A percentile compares a stretch with the other conserved stretches of the same genome.
phyloP scores from a whole-genome alignment of 331 rosid genomes.

The Malus hybrid region DNA sequence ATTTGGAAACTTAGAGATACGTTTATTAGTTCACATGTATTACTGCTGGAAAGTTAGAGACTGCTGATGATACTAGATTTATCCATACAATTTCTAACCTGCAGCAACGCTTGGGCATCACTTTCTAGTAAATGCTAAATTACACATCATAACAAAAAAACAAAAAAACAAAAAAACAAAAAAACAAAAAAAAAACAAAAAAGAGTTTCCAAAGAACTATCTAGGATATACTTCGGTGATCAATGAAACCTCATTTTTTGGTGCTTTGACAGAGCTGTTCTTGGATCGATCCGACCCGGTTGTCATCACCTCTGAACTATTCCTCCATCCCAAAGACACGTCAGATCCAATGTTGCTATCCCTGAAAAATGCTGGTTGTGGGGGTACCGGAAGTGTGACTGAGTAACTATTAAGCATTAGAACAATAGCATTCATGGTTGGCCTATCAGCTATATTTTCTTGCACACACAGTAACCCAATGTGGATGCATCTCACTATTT shows the following conservation, averaged over 20 bases:
- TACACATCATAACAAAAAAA: too few species aligned
- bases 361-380: conserved; percentile 21
- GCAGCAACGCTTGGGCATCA: too few species aligned
- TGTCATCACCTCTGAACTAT: background rate
- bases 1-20: too few species aligned
- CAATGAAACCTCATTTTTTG: conserved; percentile 23
- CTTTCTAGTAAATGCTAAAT: too few species aligned
- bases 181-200: too few species aligned
- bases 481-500: conserved; percentile 38
- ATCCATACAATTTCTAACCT: too few species aligned
- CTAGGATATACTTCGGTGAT: conserved; percentile 24
- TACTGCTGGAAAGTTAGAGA: too few species aligned
- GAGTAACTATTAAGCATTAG: conserved; percentile 38
- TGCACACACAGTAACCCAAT: conserved; percentile 51
- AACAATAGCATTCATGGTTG: conserved; percentile 27
- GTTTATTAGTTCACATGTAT: too few species aligned
- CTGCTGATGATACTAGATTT: too few species aligned
- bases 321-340: background rate
- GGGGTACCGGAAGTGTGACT: conserved; percentile 16
- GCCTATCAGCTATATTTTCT: conserved; percentile 33
- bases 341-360: background rate
- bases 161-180: too few species aligned
- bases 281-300: background rate
- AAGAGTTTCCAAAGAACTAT: too few species aligned
- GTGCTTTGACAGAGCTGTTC: background rate